A percentile compares a stretch with the other conserved stretches of the same genome.
Conservation (phyloP, 179 eudicot genomes). For the Sideroxylon spinosum region DNA sequence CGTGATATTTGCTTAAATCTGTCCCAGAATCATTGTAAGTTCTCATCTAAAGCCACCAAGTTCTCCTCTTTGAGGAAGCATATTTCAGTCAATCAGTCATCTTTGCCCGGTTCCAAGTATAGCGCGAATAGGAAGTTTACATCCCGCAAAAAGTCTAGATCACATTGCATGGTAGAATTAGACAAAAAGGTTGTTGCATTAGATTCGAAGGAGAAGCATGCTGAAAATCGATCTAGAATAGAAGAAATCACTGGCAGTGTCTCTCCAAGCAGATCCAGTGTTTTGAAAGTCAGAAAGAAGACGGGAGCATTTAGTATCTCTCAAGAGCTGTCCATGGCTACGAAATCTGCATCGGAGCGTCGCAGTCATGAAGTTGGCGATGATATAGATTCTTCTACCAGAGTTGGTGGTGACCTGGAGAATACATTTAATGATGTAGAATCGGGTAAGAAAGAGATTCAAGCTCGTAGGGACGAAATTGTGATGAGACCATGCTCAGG, state of each 20-base stretch:
- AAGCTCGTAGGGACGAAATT: background rate
- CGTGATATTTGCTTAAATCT: slow-evolving; percentile 17
- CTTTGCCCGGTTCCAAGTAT: slow-evolving; percentile 21
- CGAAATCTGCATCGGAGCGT: slow-evolving; percentile 7
- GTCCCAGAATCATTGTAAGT: slow-evolving; percentile 16
- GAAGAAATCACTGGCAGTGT: slow-evolving; percentile 5
- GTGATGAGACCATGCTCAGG: slow-evolving; percentile 27
- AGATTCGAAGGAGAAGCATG: slow-evolving; percentile 11
- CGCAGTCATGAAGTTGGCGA: slow-evolving; percentile 18
- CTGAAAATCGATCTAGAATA: slow-evolving; percentile 7
- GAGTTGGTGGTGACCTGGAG: slow-evolving; percentile 13
- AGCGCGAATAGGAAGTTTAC: slow-evolving; percentile 19
- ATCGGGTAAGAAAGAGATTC: slow-evolving; percentile 19
- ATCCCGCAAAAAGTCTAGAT: slow-evolving; percentile 21
- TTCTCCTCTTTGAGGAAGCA: slow-evolving; percentile 26
- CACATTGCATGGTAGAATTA: slow-evolving; percentile 8
- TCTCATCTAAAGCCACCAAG: slow-evolving; percentile 27
- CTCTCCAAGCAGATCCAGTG: slow-evolving; percentile 17
- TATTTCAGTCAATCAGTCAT: slow-evolving; percentile 18
- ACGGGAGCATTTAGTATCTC: slow-evolving; percentile 20
- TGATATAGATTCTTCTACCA: slow-evolving; percentile 19
- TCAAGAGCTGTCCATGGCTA: slow-evolving; percentile 13
- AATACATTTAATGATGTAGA: slow-evolving; percentile 20
- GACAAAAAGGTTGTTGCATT: slow-evolving; percentile 23
- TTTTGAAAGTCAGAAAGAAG: slow-evolving; percentile 24